phyloP scores from a whole-genome alignment of 2,329 filamentous ascomycete genomes.

The Rhynchosporium graminicola region DNA sequence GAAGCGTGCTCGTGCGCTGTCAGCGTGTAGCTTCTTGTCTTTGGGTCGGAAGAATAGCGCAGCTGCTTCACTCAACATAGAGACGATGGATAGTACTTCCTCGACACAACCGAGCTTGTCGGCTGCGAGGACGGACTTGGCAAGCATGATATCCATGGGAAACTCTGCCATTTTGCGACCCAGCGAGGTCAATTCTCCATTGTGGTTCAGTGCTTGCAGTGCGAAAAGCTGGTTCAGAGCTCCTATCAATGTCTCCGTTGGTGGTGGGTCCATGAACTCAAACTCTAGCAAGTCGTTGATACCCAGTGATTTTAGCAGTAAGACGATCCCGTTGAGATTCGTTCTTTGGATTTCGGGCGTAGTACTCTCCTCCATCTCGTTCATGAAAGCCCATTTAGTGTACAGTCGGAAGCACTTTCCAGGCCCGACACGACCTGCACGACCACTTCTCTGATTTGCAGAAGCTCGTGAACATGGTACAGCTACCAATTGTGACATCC shows the following conservation, averaged over 20 bases:
- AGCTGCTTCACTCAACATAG: constrained; percentile 87
- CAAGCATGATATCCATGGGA: constrained; percentile 87
- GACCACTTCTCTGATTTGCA: constrained; percentile 88
- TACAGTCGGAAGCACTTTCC: constrained; percentile 94
- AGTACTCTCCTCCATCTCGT: constrained; percentile 89
- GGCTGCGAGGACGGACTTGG: constrained; percentile 84
- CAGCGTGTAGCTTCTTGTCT: constrained; percentile 95
- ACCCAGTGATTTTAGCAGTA: constrained; percentile 84
- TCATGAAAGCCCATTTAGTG: constrained; percentile 91
- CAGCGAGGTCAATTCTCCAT: constrained; percentile 84
- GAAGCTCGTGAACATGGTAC: constrained; percentile 90
- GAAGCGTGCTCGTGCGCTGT: constrained; percentile 85
- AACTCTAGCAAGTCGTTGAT: constrained; percentile 93
- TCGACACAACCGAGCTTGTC: constrained; percentile 91
- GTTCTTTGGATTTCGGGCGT: constrained; percentile 92
- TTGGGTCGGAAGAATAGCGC: constrained; percentile 93
- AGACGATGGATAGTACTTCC: constrained; percentile 89
- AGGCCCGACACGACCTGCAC: constrained; percentile 87
- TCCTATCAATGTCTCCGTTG: constrained; percentile 84
- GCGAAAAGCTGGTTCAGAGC: constrained; percentile 91
- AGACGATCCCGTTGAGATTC: constrained; percentile 79
- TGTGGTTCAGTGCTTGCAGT: constrained; percentile 83
- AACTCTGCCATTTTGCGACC: constrained; percentile 96
- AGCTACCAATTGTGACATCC: constrained; percentile 89
- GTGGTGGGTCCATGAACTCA: constrained; percentile 93